Conservation (phyloP, 2,329 filamentous ascomycete species). For the Pseudogymnoascus sp. region DNA sequence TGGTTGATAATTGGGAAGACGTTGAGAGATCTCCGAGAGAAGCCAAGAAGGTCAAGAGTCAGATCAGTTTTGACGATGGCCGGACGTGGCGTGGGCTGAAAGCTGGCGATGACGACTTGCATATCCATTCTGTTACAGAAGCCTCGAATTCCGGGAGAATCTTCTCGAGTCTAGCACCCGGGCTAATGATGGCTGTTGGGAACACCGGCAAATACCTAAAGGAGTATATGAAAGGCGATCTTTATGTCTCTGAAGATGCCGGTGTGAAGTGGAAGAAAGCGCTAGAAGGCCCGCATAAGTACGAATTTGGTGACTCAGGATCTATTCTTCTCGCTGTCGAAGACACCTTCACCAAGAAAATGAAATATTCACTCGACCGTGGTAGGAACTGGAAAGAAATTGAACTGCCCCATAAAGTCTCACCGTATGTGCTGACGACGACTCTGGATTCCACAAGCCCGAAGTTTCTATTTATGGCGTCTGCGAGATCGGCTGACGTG, state of each 20-base stretch:
- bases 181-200: slow-evolving; percentile 86
- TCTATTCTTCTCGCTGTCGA: slow-evolving; percentile 77
- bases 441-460: slow-evolving; percentile 87
- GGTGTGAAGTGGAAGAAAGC: slow-evolving; percentile 75
- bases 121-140: slow-evolving; percentile 88
- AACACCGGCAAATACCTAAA: slow-evolving; percentile 74
- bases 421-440: slow-evolving; percentile 70
- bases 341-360: slow-evolving; percentile 56
- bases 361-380: slow-evolving; percentile 79
- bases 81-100: slow-evolving; percentile 72
- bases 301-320: slow-evolving; percentile 91
- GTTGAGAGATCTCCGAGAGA: slow-evolving; percentile 47
- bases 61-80: slow-evolving; percentile 94
- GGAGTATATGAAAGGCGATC: slow-evolving; percentile 63
- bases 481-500: slow-evolving; percentile 38
- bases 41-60: slow-evolving; percentile 63
- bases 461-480: slow-evolving; percentile 75
- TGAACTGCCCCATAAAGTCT: slow-evolving; percentile 63
- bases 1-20: slow-evolving; percentile 77
- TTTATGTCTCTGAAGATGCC: slow-evolving; percentile 87
- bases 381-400: slow-evolving; percentile 73
- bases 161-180: slow-evolving; percentile 89
- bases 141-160: slow-evolving; percentile 74
- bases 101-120: slow-evolving; percentile 57
- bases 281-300: slow-evolving; percentile 79